Conservation (phyloP, 2,329 filamentous ascomycete species). For the Fusarium sp. region DNA sequence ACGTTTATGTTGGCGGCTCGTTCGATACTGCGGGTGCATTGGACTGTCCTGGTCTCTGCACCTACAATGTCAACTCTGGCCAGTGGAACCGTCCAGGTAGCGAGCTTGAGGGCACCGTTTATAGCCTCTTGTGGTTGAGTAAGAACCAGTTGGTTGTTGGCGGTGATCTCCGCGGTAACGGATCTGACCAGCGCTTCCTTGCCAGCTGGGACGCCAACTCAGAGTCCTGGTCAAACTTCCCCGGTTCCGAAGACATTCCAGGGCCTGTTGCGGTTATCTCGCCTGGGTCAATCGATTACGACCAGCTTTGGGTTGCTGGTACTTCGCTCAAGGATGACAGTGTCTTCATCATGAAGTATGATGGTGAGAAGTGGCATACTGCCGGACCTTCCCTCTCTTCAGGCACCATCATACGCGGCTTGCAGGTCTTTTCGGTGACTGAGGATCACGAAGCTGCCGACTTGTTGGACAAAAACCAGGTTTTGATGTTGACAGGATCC, state of each 20-base stretch:
- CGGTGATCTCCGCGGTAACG: conserved; percentile 77
- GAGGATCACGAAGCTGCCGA: conserved; percentile 72
- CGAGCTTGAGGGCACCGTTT: conserved; percentile 75
- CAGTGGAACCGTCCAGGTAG: conserved; percentile 86
- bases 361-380: conserved; percentile 76
- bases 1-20: conserved; percentile 87
- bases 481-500: conserved; percentile 85
- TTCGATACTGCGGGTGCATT: conserved; percentile 87
- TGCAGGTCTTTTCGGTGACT: conserved; percentile 83
- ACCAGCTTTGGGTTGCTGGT: conserved; percentile 85
- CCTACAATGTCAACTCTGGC: conserved; percentile 74
- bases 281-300: conserved; percentile 75
- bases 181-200: conserved; percentile 70
- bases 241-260: conserved; percentile 73
- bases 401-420: conserved; percentile 76
- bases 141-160: conserved; percentile 78
- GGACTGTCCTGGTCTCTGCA: conserved; percentile 83
- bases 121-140: conserved; percentile 79
- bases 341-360: conserved; percentile 83
- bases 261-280: conserved; percentile 83
- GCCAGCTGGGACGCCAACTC: conserved; percentile 77
- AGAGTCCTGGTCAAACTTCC: conserved; percentile 72
- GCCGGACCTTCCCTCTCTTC: conserved; percentile 71
- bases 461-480: conserved; percentile 73
- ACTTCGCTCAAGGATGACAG: conserved; percentile 70